Evolutionary conservation across 345 rosid genomes (phyloP).

Genomic region (Linum lewisii): DNA sequence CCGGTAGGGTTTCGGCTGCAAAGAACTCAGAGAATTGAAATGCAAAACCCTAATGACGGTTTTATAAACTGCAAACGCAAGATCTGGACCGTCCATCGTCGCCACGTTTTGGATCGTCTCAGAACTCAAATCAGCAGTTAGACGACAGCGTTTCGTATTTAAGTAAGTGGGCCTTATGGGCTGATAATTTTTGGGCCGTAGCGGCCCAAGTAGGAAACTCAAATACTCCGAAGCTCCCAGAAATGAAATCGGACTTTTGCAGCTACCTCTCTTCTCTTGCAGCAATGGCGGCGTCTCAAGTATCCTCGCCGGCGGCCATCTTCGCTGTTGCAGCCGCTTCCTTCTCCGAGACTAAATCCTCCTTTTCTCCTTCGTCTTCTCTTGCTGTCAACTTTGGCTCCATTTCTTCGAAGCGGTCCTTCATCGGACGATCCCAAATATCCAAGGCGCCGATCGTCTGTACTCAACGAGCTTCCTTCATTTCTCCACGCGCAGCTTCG

Average conservation of each 20-base stretch:
- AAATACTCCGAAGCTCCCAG: not conserved
- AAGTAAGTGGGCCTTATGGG: too few species aligned
- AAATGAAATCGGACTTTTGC: conserved; percentile 4
- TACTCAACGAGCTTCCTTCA: conserved; percentile 6
- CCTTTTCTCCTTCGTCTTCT: conserved; percentile 11
- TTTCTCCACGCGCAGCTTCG: conserved; percentile 20
- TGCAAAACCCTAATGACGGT: not conserved
- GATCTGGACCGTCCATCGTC: conserved; percentile 15
- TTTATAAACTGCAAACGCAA: not conserved
- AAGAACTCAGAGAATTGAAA: not conserved
- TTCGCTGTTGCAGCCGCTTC: conserved; percentile 14
- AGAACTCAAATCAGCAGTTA: not conserved
- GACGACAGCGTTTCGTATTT: not conserved
- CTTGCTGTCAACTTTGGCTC: conserved; percentile 16
- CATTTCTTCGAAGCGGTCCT: not conserved
- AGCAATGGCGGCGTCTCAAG: not conserved
- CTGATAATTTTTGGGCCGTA: not conserved
- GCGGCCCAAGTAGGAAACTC: not conserved
- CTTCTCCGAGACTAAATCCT: conserved; percentile 11
- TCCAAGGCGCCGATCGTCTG: conserved; percentile 10
- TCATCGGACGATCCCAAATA: conserved; percentile 1
- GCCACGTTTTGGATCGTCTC: not conserved
- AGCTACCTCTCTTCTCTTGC: conserved; percentile 20
- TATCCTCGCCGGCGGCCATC: not conserved
- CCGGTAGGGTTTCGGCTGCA: not conserved